Base-by-base conservation (phyloP, 257 asterid genomes). In the Fraxinus excelsior region DNA sequence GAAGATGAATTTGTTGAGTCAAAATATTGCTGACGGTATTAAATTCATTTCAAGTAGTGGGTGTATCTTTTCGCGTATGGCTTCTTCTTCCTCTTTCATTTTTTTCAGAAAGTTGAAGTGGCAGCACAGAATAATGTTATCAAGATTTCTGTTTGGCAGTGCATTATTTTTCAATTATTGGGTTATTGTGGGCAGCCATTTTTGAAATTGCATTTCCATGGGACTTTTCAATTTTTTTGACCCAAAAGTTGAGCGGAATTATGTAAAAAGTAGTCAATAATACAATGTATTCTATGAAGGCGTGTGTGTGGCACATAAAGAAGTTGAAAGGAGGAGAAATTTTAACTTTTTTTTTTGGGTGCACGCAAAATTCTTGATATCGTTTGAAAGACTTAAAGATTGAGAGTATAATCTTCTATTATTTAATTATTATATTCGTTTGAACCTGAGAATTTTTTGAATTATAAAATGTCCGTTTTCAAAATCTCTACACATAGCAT, bases 211-310 rank as follows among this genome's bases (percentile, higher is more conserved):
- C 53, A 73, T 67, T 40, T 35, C 70, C 42, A 44, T 80, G 29
- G 80, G 76, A 76, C 80, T 80, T 38, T 79, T 62, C 68, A 44
- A 21, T 31, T 66, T 74, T 35, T 31, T 62, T 70, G 68, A n/a
- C 40, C 44, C 18, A 56, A 79, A 84, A 78, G 81, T 32, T 18
- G 31, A 51, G 70, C 60, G 25, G 42, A 77, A 85, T 78, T 79
- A 77, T 32, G 72, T 18, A n/a, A 73, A 78, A 78, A 46, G 67
- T 37, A 75, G 68, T 62, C 85, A 80, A 82, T 86, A 80, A 70
- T 84, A 69, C 74, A 21, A 74, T 51, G 60, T 65, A 21, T 60
- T 81, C 26, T 56, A 19, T 42, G 51, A 71, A 74, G 74, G 25
- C 68, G 79, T n/a, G n/a, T n/a, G n/a, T n/a, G n/a, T 82, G 87